Evolutionary conservation across 805 yeast genomes (phyloP).

Genomic region (Metschnikowia matae): DNA sequence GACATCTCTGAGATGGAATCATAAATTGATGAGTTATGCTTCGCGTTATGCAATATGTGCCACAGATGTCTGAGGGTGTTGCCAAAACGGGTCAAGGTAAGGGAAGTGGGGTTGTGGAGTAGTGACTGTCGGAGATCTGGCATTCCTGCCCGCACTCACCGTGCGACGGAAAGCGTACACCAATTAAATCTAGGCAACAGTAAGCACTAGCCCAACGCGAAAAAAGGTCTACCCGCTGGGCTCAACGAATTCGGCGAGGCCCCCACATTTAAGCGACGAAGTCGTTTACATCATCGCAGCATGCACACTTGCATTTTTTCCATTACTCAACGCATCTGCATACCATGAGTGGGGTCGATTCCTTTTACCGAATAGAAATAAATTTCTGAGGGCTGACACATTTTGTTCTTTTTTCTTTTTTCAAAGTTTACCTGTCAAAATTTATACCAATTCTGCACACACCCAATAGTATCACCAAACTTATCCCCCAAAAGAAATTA

Average conservation of each 20-base stretch:
- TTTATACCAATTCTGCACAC: background rate
- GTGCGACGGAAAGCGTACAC: background rate
- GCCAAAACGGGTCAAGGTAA: background rate
- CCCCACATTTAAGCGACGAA: background rate
- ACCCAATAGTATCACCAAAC: background rate
- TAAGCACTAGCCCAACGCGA: background rate
- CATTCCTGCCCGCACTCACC: background rate
- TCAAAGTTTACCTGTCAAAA: background rate
- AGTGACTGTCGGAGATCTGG: background rate
- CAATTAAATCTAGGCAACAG: background rate
- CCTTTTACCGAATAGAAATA: background rate
- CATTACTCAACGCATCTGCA: background rate
- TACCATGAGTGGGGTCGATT: background rate
- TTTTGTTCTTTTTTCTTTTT: background rate
- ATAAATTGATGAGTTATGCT: background rate
- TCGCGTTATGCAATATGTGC: background rate
- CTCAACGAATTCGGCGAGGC: background rate
- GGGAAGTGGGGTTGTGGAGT: background rate
- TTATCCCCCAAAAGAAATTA: background rate
- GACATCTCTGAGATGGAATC: conserved; percentile 5
- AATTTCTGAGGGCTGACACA: background rate
- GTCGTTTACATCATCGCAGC: background rate
- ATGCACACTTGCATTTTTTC: conserved; percentile 1
- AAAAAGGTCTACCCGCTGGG: background rate
- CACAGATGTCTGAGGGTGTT: background rate